Evolutionary conservation across 1,284 basidiomycete genomes (phyloP), one percentile per base, ranked within the genome.

Genomic region (Sanguinoderma infundibulare): DNA sequence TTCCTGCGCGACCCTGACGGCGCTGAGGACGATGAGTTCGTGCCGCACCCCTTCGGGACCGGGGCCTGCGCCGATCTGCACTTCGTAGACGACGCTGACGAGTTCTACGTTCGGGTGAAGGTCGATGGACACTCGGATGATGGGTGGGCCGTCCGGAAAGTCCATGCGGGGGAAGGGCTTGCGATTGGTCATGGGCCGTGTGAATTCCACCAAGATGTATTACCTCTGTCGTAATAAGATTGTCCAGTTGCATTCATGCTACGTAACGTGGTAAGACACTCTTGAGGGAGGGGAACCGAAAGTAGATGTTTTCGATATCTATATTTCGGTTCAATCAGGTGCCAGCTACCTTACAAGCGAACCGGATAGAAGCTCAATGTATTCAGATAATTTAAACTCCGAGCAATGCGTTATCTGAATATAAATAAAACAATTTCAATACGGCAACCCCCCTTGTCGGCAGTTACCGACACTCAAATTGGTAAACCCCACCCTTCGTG

Each of bases 131-230:
- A 73, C 53, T 32, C 17, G 47, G 32, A 50, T n/a, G 63, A 63
- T 7, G 67, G 68, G n/a, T 63, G 69, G 66, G 78, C 77, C 57
- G 76, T 81, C 52, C 75, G 77, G 63, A 75, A 73, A 50, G 63
- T 90, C 42, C 74, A 73, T 52, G 81, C 86, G n/a, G 90, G 90
- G 0, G 83, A 91, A 69, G 89, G 88, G 1, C 78, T 90, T 51
- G 86, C 90, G 44, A 88, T 92, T 72, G 90, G 90, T 46, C 77
- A 72, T 12, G 70, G 80, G 61, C 87, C 90, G 34, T 92, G 90
- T 74, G 88, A 91, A 77, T 89, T 87, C 70, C 90, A 92, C 70
- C 70, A 66, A 61, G 62, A 39, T n/a, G 10, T 49, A n/a, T n/a
- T n/a, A 6, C 15, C n/a, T 8, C 26, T 44, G 10, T 40, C 22